phyloP scores from a whole-genome alignment of 257 asterid genomes.

The Solanum chaucha region DNA sequence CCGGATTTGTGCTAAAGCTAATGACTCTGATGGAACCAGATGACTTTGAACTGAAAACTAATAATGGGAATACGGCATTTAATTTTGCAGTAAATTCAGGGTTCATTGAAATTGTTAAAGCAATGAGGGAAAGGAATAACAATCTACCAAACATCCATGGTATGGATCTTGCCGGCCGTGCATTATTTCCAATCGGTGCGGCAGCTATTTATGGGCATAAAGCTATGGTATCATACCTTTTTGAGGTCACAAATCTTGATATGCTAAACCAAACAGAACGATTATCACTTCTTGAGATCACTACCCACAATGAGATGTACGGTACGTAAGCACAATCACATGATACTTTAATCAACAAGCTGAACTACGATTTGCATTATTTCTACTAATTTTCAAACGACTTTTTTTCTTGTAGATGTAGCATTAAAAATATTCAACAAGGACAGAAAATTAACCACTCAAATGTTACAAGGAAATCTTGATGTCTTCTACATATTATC shows the following conservation, averaged over 20 bases:
- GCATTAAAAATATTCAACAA: too few species aligned
- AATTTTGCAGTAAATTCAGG: constrained; percentile 10
- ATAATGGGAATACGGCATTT: not conserved
- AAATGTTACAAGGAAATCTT: too few species aligned
- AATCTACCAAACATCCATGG: not conserved
- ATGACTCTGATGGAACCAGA: not conserved
- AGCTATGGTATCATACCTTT: constrained; percentile 6
- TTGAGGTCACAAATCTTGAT: not conserved
- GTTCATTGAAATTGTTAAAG: not conserved
- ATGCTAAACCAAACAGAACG: not conserved
- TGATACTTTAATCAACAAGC: too few species aligned
- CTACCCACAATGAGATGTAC: not conserved
- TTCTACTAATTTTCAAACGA: not conserved
- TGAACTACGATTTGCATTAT: not conserved
- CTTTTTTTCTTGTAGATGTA: too few species aligned
- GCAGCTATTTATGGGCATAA: not conserved
- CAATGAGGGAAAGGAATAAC: constrained; percentile 2
- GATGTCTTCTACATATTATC: too few species aligned
- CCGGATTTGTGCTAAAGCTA: not conserved
- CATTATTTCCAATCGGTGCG: not conserved
- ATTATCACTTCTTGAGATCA: not conserved
- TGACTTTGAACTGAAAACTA: not conserved
- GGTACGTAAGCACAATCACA: not conserved
- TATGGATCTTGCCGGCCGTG: rapidly evolving
- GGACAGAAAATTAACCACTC: too few species aligned